phyloP scores from a whole-genome alignment of 805 yeast species.

The Yarrowia sp. region DNA sequence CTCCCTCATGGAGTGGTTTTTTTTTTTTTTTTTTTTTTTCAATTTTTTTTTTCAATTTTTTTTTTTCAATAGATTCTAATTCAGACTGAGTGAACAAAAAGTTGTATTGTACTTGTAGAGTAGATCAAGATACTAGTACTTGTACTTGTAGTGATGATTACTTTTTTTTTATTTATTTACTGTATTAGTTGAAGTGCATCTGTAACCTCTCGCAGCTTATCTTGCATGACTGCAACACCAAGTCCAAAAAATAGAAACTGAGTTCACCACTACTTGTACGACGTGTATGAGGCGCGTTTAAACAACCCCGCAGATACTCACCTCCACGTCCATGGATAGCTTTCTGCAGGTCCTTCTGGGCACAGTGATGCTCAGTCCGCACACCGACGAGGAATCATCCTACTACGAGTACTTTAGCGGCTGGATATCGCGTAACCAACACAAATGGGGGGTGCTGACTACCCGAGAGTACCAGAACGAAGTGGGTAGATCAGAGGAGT shows the following conservation, averaged over 20 bases:
- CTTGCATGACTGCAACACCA: too few species aligned
- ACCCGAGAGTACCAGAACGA: constrained; percentile 1
- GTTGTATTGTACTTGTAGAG: too few species aligned
- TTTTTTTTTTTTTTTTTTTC: constrained; percentile 4
- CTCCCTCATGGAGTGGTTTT: not conserved
- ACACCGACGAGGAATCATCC: not conserved
- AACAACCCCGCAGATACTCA: not conserved
- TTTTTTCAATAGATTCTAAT: too few species aligned
- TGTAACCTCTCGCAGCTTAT: too few species aligned
- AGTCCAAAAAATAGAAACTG: too few species aligned
- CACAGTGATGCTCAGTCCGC: constrained; percentile 7
- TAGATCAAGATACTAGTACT: too few species aligned
- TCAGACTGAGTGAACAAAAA: not conserved
- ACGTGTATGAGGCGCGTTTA: too few species aligned
- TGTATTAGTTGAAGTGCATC: too few species aligned
- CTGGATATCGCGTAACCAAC: not conserved
- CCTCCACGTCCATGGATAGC: not conserved
- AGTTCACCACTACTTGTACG: too few species aligned
- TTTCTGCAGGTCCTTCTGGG: constrained; percentile 18
- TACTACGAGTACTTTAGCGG: constrained; percentile 5
- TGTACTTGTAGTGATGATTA: too few species aligned
- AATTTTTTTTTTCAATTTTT: too few species aligned
- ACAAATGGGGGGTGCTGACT: constrained; percentile 2
- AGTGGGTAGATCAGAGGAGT: constrained; percentile 8
- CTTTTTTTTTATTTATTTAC: too few species aligned